phyloP scores from a whole-genome alignment of 306 rosid genomes.

The Inga oerstediana region DNA sequence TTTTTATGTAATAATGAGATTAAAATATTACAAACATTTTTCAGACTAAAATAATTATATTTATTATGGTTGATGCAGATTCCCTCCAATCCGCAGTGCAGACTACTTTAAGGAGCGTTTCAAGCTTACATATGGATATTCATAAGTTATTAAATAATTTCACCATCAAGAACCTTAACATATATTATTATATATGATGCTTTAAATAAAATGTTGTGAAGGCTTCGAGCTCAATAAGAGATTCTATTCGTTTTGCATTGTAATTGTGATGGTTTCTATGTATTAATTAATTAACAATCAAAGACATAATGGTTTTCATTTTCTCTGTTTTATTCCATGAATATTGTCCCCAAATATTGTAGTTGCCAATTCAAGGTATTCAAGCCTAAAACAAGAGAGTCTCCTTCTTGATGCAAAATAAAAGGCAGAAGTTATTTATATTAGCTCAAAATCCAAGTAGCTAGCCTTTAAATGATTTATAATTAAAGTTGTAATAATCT shows the following conservation, averaged over 20 bases:
- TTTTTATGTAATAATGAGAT: neutral
- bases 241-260: neutral
- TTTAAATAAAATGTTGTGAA: neutral
- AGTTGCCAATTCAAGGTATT: neutral
- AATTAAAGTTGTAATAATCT: too few species aligned
- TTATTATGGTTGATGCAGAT: slow-evolving; percentile 44
- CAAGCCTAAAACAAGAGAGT: neutral
- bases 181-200: neutral
- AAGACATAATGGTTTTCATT: neutral
- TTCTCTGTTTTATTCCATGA: neutral
- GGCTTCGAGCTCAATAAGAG: neutral
- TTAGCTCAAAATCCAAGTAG: neutral
- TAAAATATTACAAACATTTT: neutral
- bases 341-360: too few species aligned
- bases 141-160: neutral
- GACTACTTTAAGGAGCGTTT: slow-evolving; percentile 78
- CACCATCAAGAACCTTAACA: neutral
- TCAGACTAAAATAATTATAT: neutral
- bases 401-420: neutral
- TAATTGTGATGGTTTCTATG: neutral
- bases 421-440: too few species aligned
- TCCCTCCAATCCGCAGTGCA: slow-evolving; percentile 73
- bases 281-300: too few species aligned
- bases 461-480: too few species aligned
- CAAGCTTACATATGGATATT: slow-evolving; percentile 55